Evolutionary conservation across 805 yeast species (phyloP).

Genomic region (Candida multigemmis): DNA sequence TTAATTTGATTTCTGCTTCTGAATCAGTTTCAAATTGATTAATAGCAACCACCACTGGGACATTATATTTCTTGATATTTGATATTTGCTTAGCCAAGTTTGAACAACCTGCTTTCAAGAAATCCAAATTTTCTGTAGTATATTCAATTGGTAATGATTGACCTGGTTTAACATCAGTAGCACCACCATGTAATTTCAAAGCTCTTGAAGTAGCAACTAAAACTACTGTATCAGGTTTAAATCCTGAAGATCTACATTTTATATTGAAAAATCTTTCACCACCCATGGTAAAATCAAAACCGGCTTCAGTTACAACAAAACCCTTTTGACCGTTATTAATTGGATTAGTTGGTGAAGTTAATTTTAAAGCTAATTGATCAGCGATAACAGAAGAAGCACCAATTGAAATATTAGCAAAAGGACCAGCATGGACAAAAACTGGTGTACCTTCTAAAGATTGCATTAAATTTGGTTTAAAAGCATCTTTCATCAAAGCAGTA

Average conservation of each 20-base stretch:
- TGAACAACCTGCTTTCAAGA: slow-evolving; percentile 70
- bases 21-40: slow-evolving; percentile 82
- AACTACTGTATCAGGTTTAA: slow-evolving; percentile 82
- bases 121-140: slow-evolving; percentile 69
- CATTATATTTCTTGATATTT: slow-evolving; percentile 76
- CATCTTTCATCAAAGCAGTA: slow-evolving; percentile 73
- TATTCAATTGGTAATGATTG: slow-evolving; percentile 77
- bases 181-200: slow-evolving; percentile 95
- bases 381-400: slow-evolving; percentile 83
- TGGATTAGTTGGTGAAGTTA: slow-evolving; percentile 41
- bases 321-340: slow-evolving; percentile 48
- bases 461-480: slow-evolving; percentile 79
- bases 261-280: slow-evolving; percentile 82
- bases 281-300: slow-evolving; percentile 88
- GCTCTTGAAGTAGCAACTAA: slow-evolving; percentile 96
- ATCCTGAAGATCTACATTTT: slow-evolving; percentile 85
- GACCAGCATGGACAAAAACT: slow-evolving; percentile 82
- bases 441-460: slow-evolving; percentile 87
- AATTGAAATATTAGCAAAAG: slow-evolving; percentile 80
- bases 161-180: slow-evolving; percentile 94
- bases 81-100: slow-evolving; percentile 85
- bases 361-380: slow-evolving; percentile 71
- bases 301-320: slow-evolving; percentile 80
- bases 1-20: slow-evolving; percentile 67
- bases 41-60: slow-evolving; percentile 92